Conservation (phyloP, 202 grass and related monocot genomes). For the Brachypodium distachyon region DNA sequence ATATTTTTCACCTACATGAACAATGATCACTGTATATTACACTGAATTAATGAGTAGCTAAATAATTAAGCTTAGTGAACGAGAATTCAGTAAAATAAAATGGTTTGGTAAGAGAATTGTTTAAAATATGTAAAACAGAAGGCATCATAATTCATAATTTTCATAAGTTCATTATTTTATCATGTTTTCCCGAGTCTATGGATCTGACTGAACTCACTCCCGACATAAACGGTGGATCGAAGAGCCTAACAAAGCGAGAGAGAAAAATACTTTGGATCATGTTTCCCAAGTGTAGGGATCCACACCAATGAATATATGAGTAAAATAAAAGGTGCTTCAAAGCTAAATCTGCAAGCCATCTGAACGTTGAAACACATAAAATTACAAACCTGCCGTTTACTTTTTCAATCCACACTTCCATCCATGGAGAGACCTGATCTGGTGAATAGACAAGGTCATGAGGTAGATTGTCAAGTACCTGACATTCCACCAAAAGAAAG, state of each 20-base stretch:
- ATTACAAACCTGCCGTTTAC: conserved; percentile 53
- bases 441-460: conserved; percentile 94
- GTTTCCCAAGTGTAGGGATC: not conserved
- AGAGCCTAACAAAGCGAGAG: not conserved
- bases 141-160: no score
- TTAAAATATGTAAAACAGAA: not conserved
- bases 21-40: not conserved
- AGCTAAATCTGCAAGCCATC: not conserved
- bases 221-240: conserved; percentile 11
- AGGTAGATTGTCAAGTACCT: conserved; percentile 99
- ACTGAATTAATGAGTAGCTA: not conserved
- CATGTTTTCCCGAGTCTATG: not conserved
- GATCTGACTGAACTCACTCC: not conserved
- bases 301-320: conserved; percentile 10
- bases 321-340: conserved; percentile 1
- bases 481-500: conserved; percentile 27
- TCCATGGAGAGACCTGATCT: conserved; percentile 85
- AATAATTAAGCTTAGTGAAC: not conserved
- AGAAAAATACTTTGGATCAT: not conserved
- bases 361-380: conserved; percentile 4
- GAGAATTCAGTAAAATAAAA: not conserved
- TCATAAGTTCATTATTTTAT: conserved; percentile 8
- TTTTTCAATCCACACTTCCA: conserved; percentile 97
- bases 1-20: conserved; percentile 1
- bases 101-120: not conserved